Conservation (phyloP, 805 yeast species). For the Starmerella apis region DNA sequence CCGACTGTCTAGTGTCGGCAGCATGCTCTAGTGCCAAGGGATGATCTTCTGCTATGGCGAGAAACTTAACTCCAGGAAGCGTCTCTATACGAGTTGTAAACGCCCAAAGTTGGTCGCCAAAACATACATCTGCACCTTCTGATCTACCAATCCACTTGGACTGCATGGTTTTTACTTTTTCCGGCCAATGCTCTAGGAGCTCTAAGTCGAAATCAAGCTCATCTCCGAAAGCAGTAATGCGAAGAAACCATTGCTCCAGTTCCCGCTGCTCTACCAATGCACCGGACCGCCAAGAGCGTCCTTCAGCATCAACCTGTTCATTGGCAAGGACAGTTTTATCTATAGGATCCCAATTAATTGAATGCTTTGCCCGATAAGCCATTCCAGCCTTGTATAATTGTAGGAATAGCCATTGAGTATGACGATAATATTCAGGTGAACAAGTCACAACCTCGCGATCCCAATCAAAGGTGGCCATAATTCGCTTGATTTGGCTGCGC, state of each 20-base stretch:
- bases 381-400: constrained; percentile 62
- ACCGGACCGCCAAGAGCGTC: constrained; percentile 94
- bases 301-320: constrained; percentile 88
- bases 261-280: constrained; percentile 77
- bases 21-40: constrained; percentile 39
- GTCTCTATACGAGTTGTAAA: constrained; percentile 93
- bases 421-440: constrained; percentile 74
- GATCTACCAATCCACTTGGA: constrained; percentile 89
- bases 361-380: constrained; percentile 78
- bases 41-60: constrained; percentile 69
- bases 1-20: constrained; percentile 40
- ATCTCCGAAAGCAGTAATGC: constrained; percentile 72
- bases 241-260: constrained; percentile 87
- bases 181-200: constrained; percentile 67
- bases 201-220: constrained; percentile 56
- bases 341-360: constrained; percentile 96
- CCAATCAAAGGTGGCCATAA: constrained; percentile 91
- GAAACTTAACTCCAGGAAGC: constrained; percentile 64
- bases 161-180: constrained; percentile 82
- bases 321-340: constrained; percentile 91
- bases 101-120: constrained; percentile 39
- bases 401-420: constrained; percentile 82
- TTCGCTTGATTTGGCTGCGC: constrained; percentile 67
- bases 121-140: constrained; percentile 59
- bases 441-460: constrained; percentile 81